phyloP scores from a whole-genome alignment of 768 basidiomycete species.

The Mrakia blollopis region DNA sequence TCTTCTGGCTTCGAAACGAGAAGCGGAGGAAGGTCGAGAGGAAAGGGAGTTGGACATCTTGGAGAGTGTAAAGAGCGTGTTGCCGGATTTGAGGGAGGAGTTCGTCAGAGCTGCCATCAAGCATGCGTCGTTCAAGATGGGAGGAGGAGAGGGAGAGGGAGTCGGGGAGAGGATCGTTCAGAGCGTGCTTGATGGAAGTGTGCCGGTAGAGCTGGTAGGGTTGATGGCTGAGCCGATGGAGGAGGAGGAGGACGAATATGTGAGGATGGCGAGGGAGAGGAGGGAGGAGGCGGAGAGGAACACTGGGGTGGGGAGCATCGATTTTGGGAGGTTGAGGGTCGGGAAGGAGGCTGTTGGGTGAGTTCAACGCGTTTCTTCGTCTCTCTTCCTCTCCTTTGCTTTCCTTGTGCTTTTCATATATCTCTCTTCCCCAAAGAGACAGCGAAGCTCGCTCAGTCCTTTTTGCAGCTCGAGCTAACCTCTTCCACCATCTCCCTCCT shows the following conservation, averaged over 20 bases:
- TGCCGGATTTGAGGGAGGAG: conserved; percentile 14
- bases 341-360: conserved; percentile 56
- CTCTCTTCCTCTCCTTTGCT: background rate
- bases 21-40: background rate
- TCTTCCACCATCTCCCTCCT: background rate
- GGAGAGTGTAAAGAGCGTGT: background rate
- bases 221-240: conserved; percentile 7
- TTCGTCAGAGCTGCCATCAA: background rate
- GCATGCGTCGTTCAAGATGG: background rate
- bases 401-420: background rate
- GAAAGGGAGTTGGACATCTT: conserved; percentile 14
- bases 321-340: conserved; percentile 55
- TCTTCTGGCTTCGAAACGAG: background rate
- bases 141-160: background rate
- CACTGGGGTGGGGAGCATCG: conserved; percentile 46
- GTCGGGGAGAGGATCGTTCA: conserved; percentile 14
- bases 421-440: background rate
- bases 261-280: conserved; percentile 10
- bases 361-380: conserved; percentile 35
- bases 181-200: background rate
- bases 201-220: background rate
- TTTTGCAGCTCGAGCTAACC: background rate
- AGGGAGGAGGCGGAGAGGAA: conserved; percentile 2
- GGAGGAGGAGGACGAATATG: conserved; percentile 7
- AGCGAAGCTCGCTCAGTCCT: background rate